Conservation (phyloP, 2,329 filamentous ascomycete genomes). For the Ophiostoma quercus region DNA sequence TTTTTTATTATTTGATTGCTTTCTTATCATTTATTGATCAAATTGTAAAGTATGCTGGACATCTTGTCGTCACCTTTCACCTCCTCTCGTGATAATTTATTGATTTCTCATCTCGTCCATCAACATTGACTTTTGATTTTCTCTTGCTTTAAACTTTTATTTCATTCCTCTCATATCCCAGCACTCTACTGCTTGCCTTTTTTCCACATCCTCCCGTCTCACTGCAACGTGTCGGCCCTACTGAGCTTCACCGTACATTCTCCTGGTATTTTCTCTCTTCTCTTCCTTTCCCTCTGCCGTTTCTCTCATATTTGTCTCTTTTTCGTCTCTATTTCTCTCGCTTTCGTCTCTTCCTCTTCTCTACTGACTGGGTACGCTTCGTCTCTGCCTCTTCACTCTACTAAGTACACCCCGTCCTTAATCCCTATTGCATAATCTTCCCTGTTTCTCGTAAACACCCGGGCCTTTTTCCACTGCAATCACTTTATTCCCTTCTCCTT, state of each 20-base stretch:
- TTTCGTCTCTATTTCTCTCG: background rate
- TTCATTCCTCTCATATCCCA: background rate
- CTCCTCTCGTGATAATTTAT: too few species aligned
- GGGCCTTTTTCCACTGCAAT: background rate
- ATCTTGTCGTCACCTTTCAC: too few species aligned
- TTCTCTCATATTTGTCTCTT: background rate
- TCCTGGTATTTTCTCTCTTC: background rate
- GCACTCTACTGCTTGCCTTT: background rate
- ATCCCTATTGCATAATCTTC: conserved; percentile 3
- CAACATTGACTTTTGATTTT: background rate
- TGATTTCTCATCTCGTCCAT: too few species aligned
- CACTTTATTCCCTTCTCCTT: background rate
- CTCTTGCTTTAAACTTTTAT: background rate
- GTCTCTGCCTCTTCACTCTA: background rate
- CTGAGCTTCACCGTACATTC: conserved; percentile 5
- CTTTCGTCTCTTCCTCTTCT: background rate
- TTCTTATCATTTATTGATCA: too few species aligned
- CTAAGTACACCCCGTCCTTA: background rate
- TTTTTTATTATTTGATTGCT: background rate
- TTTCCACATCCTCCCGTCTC: conserved; percentile 8
- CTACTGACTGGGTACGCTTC: background rate
- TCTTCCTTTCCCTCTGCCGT: background rate
- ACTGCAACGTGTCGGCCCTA: conserved; percentile 4
- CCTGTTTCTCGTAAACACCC: background rate
- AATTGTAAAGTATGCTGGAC: too few species aligned